Evolutionary conservation across 163 green algal species (phyloP), one percentile per base, ranked within the genome.

Genomic region (Coccomyxa subellipsoidea): DNA sequence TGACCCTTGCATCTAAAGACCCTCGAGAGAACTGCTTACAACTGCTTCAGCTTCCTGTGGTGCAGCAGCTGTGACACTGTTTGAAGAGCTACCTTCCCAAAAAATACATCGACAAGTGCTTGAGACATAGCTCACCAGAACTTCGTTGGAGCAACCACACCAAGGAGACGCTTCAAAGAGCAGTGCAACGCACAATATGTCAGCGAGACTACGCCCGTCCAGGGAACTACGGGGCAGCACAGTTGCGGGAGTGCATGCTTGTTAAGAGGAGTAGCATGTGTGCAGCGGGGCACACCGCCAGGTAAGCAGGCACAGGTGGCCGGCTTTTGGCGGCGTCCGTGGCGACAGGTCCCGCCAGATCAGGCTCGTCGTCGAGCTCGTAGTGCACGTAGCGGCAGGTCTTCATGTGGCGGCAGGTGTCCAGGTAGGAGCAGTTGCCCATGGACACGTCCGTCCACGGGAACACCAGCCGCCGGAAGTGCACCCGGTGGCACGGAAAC

Each of bases 371-470:
- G 79, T 96, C 66, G 10, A 73, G 66, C 66, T 94, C 85, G 79
- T 95, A 96, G 85, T 96, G 93, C 15, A 96, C 87, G 77, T 92
- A 93, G 79, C 93, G 94, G 90, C 93, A 97, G 38, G 85, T 93
- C 73, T 89, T 90, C 82, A 92, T 88, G 84, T 93, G 79, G 36
- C 87, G 90, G 85, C 93, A 97, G 3, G 93, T 97, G 90, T 97
- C 92, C 54, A 97, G 89, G 89, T 95, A 97, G 69, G 87, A 94
- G 90, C 93, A 97, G 89, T 96, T 95, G 75, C 93, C 93, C 78
- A 96, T 85, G n/a, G 77, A 90, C 21, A 90, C 70, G 82, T 97
- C 93, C 8, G 93, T 97, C 88, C 92, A 93, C 2, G 88, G 81
- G 75, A 89, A 89, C 10, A 97, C 89, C 38, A 96, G 84, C 31